Base-by-base conservation (phyloP, 768 basidiomycete genomes). In the Hortiboletus flavorubellus region DNA sequence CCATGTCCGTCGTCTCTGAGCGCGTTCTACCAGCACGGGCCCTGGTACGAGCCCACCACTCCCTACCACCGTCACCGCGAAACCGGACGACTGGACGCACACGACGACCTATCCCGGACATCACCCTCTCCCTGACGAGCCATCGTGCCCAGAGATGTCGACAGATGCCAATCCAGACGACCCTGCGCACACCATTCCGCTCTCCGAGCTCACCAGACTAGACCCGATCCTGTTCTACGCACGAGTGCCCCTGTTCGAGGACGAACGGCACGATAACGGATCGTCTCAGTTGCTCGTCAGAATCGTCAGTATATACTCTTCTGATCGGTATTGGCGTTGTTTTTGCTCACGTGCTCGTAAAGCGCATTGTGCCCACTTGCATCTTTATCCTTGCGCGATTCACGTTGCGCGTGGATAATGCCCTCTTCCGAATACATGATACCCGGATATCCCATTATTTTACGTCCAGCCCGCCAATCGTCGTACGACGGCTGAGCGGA, bases 171-270 rank as follows among this genome's bases (percentile, higher is more conserved):
- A 89, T 59, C 72, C 80, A 1, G 75, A 80, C 35, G 74, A 90
- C 53, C 63, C 76, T 0, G 64, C 73, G 0, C 86, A 94, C 62
- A 59, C 68, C 9, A 95, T 99, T 53, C 94, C 96, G 1, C 77
- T 96, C 61, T 81, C 85, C 1, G 87, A 95, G 59, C 81, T 98
- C 31, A 88, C 87, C 10, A 82, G 90, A 29, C 91, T 85, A 54
- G 95, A 98, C 72, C 97, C 97, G 15, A 98, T 98, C 61, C 76
- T 98, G n/a, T 98, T 96, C 72, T 98, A 96, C 66, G 92, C 96
- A 8, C 95, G 98, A 64, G 83, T 98, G 1, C 91, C 93, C 0
- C 74, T 98, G 5, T 98, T 91, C 67, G 96, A 99, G 66, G 94
- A 98, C 68, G 96, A 99, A 70, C 77, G 98, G 43, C 94, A 98